These are phyloP conservation scores for Trichoderma polysporum DNA, from an alignment of 2,329 filamentous ascomycete species.

Conservation along the genomic window DNA sequence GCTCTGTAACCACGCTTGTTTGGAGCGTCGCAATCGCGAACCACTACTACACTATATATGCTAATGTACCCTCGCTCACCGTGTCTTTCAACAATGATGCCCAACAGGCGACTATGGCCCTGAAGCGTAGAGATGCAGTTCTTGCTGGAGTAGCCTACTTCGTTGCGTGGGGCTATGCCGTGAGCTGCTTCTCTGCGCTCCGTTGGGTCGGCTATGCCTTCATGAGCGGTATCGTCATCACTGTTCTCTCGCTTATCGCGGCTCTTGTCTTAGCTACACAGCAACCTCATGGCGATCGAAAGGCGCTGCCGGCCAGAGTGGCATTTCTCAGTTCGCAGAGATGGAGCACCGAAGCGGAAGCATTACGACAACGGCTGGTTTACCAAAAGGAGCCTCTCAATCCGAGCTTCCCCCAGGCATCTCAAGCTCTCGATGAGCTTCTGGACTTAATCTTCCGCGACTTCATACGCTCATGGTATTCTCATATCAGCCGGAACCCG, in stretches of 20 bases:
- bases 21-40: conserved; percentile 15
- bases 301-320: conserved; percentile 44
- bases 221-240: conserved; percentile 62
- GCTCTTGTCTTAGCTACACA: conserved; percentile 56
- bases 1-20: not conserved
- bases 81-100: conserved; percentile 33
- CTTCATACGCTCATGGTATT: conserved; percentile 88
- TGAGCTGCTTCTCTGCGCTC: conserved; percentile 78
- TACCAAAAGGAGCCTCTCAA: conserved; percentile 72
- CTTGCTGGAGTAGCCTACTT: conserved; percentile 69
- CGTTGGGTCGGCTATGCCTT: conserved; percentile 87
- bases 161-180: conserved; percentile 83
- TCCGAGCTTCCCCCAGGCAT: conserved; percentile 72
- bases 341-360: conserved; percentile 71
- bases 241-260: conserved; percentile 55
- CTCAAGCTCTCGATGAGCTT: conserved; percentile 74
- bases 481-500: conserved; percentile 75
- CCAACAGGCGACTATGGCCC: conserved; percentile 55
- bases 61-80: not conserved
- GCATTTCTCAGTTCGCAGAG: conserved; percentile 61
- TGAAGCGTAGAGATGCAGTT: conserved; percentile 71
- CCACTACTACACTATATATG: conserved; percentile 10
- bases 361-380: conserved; percentile 62
- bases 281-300: conserved; percentile 37
- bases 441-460: conserved; percentile 76